Evolutionary conservation across 257 asterid genomes (phyloP).

Genomic region (Penstemon newberryi): DNA sequence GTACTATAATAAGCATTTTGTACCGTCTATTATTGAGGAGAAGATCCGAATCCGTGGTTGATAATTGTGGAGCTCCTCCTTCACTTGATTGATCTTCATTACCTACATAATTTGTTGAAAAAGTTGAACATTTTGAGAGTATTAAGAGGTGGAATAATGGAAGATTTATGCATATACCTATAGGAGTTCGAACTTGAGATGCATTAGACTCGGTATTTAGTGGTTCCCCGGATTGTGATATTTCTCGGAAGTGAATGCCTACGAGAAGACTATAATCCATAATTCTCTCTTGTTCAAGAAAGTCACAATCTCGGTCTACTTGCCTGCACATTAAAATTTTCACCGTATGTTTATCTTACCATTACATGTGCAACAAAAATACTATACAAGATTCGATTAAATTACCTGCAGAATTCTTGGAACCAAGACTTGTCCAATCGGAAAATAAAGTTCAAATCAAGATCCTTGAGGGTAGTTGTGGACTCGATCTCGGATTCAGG

Average conservation of each 20-base stretch:
- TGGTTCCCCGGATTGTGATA: conserved; percentile 64
- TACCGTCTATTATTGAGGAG: conserved; percentile 32
- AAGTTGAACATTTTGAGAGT: not conserved
- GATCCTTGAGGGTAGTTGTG: conserved; percentile 88
- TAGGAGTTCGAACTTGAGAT: conserved; percentile 33
- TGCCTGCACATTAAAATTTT: conserved; percentile 54
- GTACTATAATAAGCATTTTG: not conserved
- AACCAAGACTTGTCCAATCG: conserved; percentile 68
- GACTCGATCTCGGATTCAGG: conserved; percentile 73
- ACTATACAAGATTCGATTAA: not conserved
- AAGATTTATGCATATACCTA: conserved; percentile 34
- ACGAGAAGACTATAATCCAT: conserved; percentile 95
- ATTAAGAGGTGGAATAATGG: not conserved
- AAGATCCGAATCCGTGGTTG: conserved; percentile 39
- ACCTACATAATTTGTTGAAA: conserved; percentile 31
- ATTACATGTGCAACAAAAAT: too few relatives aligned
- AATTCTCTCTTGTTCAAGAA: conserved; percentile 90
- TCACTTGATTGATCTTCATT: conserved; percentile 35
- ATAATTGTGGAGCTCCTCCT: conserved; percentile 35
- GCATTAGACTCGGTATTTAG: conserved; percentile 32
- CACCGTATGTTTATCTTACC: not conserved
- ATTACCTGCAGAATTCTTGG: conserved; percentile 78
- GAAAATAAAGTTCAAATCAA: conserved; percentile 82
- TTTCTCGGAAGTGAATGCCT: conserved; percentile 79
- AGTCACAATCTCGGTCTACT: conserved; percentile 85